phyloP scores from a whole-genome alignment of 768 basidiomycete species.

The Fomitopsis serialis region DNA sequence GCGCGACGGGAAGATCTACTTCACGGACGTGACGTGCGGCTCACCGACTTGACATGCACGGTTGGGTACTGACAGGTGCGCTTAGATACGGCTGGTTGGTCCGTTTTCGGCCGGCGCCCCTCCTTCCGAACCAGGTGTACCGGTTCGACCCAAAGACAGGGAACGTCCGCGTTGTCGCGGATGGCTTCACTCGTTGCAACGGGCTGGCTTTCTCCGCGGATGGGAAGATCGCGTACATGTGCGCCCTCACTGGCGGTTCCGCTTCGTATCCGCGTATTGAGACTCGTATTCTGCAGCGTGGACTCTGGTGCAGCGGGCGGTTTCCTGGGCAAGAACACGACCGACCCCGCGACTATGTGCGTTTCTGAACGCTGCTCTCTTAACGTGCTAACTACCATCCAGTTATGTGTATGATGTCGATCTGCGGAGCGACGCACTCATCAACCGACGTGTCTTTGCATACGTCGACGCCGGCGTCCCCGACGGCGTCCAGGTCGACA shows the following conservation, averaged over 20 bases:
- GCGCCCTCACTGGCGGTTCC: slow-evolving; percentile 17
- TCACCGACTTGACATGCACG: background rate
- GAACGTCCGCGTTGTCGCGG: slow-evolving; percentile 65
- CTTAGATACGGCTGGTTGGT: slow-evolving; percentile 59
- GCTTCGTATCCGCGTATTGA: background rate
- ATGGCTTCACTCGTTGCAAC: slow-evolving; percentile 69
- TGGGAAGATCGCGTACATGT: slow-evolving; percentile 64
- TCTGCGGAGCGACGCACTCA: slow-evolving; percentile 43
- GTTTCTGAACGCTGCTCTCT: slow-evolving; percentile 15
- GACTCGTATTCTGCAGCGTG: slow-evolving; percentile 26
- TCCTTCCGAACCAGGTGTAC: slow-evolving; percentile 74
- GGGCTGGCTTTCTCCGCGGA: slow-evolving; percentile 70
- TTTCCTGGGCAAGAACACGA: slow-evolving; percentile 45
- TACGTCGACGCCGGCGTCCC: slow-evolving; percentile 61
- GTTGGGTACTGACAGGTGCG: background rate
- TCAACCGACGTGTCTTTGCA: slow-evolving; percentile 62
- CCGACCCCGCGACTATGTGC: slow-evolving; percentile 63
- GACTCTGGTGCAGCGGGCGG: slow-evolving; percentile 48
- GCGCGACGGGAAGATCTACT: slow-evolving; percentile 58
- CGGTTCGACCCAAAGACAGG: slow-evolving; percentile 64
- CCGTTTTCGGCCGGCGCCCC: slow-evolving; percentile 59
- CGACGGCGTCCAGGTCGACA: slow-evolving; percentile 65
- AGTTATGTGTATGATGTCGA: slow-evolving; percentile 73
- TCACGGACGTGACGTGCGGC: slow-evolving; percentile 62
- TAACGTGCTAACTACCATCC: background rate